These are phyloP conservation scores for Podospora pseudopauciseta DNA, from an alignment of 495 filamentous ascomycete species.

Conservation along the genomic window DNA sequence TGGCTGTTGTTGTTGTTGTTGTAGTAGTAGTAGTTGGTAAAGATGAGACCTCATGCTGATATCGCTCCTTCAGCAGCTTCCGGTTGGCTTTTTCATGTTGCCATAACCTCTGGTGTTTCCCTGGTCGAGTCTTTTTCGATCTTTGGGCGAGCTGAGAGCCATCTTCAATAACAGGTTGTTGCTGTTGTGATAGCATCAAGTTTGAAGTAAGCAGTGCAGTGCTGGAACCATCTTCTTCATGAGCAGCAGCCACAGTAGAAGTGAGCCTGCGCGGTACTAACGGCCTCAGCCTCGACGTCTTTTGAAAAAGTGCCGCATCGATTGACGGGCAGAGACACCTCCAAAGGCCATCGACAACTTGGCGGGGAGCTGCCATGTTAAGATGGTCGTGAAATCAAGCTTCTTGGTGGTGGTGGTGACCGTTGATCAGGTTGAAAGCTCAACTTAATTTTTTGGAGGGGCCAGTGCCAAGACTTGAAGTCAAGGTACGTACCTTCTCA, in stretches of 20 bases:
- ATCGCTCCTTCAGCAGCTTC: not conserved
- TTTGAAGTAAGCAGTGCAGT: not conserved
- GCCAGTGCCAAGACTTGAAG: not conserved
- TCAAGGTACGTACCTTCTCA: not conserved
- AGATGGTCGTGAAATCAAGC: not conserved
- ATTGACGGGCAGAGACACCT: slow-evolving; percentile 63
- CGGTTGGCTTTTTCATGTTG: not conserved
- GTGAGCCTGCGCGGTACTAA: not conserved
- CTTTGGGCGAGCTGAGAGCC: not conserved
- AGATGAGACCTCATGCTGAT: not conserved
- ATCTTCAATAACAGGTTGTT: not conserved
- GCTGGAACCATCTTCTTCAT: not conserved
- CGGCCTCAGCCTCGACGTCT: slow-evolving; percentile 14
- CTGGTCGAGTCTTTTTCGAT: not conserved
- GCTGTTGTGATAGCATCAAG: not conserved
- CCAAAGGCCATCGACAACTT: slow-evolving; percentile 62
- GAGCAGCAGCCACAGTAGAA: not conserved
- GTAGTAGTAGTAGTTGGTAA: not conserved
- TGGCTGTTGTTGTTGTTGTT: not conserved
- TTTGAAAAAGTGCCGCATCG: slow-evolving; percentile 32
- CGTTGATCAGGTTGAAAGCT: not conserved
- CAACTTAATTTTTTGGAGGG: not conserved
- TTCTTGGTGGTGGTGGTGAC: not conserved
- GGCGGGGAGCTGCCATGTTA: slow-evolving; percentile 35
- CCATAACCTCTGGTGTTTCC: not conserved